Conservation (phyloP, 116 monocot species). For the Cymodocea nodosa region DNA sequence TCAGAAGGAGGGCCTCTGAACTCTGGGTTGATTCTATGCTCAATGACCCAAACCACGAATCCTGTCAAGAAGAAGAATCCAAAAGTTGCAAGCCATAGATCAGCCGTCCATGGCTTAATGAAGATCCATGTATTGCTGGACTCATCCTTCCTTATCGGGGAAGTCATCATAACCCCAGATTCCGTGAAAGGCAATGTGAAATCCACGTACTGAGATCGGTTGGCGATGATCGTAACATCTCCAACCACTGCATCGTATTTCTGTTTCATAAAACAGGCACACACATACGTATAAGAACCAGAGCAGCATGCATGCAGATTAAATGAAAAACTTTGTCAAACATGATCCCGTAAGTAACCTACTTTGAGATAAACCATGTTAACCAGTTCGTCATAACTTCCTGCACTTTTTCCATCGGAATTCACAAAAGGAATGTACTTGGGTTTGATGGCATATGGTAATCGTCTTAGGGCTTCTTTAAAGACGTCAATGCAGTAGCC, state of each 20-base stretch:
- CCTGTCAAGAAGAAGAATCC: conserved; percentile 27
- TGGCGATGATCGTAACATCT: conserved; percentile 14
- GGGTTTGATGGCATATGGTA: conserved; percentile 24
- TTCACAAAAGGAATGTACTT: conserved; percentile 20
- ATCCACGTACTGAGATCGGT: conserved; percentile 18
- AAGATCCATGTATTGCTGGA: conserved; percentile 25
- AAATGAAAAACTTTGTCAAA: background rate
- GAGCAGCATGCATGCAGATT: background rate
- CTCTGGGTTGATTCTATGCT: conserved; percentile 24
- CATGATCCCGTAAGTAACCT: background rate
- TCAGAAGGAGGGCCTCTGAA: conserved; percentile 19
- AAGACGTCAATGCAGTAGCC: conserved; percentile 57
- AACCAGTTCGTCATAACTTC: conserved; percentile 2
- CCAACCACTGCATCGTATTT: conserved; percentile 22
- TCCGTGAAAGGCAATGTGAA: conserved; percentile 23
- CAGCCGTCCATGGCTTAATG: conserved; percentile 18
- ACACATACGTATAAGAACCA: background rate
- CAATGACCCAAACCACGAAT: conserved; percentile 29
- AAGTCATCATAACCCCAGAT: conserved; percentile 22
- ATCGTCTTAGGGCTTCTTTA: conserved; percentile 19
- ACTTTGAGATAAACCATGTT: conserved; percentile 1
- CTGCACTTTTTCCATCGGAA: background rate
- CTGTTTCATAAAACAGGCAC: conserved; percentile 13
- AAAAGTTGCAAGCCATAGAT: conserved; percentile 25
- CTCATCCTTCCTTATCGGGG: conserved; percentile 9